Conservation (phyloP, 805 yeast species). For the Cyberlindnera americana region DNA sequence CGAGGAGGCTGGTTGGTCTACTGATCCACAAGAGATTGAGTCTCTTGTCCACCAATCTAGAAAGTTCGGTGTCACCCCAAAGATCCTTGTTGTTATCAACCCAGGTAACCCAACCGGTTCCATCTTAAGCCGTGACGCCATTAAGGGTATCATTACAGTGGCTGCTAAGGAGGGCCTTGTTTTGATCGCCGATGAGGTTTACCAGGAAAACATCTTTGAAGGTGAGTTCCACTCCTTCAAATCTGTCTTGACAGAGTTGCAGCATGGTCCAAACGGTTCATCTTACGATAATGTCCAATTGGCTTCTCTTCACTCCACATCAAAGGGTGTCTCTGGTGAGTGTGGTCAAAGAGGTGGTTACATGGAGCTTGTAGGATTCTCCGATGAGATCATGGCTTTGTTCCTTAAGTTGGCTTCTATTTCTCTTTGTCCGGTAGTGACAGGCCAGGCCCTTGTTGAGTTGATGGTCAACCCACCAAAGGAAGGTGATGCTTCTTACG, state of each 20-base stretch:
- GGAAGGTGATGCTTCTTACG: constrained; percentile 72
- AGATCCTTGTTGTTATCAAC: constrained; percentile 87
- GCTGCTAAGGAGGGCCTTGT: constrained; percentile 86
- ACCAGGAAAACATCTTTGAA: constrained; percentile 85
- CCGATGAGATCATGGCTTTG: constrained; percentile 61
- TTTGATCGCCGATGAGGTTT: constrained; percentile 95
- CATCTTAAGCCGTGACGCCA: constrained; percentile 59
- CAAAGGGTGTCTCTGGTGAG: constrained; percentile 97
- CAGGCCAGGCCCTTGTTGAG: constrained; percentile 92
- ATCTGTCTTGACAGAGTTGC: constrained; percentile 67
- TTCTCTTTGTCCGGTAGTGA: constrained; percentile 88
- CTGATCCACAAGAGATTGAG: constrained; percentile 65
- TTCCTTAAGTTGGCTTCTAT: constrained; percentile 86
- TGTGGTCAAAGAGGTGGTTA: constrained; percentile 99
- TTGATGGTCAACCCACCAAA: constrained; percentile 91
- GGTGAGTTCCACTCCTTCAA: constrained; percentile 85
- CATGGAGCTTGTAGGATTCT: constrained; percentile 88
- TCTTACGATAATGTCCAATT: constrained; percentile 71
- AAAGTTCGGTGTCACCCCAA: constrained; percentile 55
- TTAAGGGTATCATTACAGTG: constrained; percentile 66
- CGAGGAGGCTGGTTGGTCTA: constrained; percentile 81
- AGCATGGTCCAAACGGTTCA: constrained; percentile 42
- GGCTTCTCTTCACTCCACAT: constrained; percentile 94
- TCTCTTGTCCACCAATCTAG: constrained; percentile 45
- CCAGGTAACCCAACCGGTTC: constrained; percentile 99